These are phyloP conservation scores for Hyphopichia khmerensis DNA, from an alignment of 1,139 yeast species.

Conservation along the genomic window DNA sequence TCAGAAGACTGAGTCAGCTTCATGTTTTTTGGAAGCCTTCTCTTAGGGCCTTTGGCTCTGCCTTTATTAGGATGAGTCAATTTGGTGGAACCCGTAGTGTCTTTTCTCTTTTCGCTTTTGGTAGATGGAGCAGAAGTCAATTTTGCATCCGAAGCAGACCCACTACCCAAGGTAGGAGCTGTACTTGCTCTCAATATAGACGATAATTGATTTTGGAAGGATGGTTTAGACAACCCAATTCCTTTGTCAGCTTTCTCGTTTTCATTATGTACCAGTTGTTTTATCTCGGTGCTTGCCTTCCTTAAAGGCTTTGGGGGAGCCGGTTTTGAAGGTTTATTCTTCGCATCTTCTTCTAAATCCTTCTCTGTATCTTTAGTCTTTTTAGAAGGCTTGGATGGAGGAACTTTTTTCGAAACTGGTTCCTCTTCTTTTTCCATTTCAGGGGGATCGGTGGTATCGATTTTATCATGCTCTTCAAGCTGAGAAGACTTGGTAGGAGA, in stretches of 20 bases:
- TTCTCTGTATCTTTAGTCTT: no score
- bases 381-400: background rate
- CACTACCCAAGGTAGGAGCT: conserved; percentile 13
- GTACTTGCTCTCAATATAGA: conserved; percentile 23
- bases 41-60: conserved; percentile 72
- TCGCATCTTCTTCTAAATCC: no score
- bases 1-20: background rate
- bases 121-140: background rate
- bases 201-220: conserved; percentile 21
- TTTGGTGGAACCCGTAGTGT: conserved; percentile 16
- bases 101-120: conserved; percentile 7
- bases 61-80: conserved; percentile 60
- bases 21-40: conserved; percentile 57
- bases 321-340: background rate
- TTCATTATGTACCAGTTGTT: background rate
- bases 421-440: background rate
- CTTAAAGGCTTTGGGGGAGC: conserved; percentile 3
- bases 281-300: background rate
- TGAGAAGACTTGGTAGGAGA: background rate
- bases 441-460: background rate
- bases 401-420: background rate
- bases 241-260: background rate
- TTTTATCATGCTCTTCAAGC: background rate
- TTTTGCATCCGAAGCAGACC: conserved; percentile 1
- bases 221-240: background rate